A percentile compares a stretch with the other conserved stretches of the same genome.
These are phyloP conservation scores for Peronospora belbahrii DNA, from an alignment of 352 stramenopile genomes.

Conservation along the genomic window DNA sequence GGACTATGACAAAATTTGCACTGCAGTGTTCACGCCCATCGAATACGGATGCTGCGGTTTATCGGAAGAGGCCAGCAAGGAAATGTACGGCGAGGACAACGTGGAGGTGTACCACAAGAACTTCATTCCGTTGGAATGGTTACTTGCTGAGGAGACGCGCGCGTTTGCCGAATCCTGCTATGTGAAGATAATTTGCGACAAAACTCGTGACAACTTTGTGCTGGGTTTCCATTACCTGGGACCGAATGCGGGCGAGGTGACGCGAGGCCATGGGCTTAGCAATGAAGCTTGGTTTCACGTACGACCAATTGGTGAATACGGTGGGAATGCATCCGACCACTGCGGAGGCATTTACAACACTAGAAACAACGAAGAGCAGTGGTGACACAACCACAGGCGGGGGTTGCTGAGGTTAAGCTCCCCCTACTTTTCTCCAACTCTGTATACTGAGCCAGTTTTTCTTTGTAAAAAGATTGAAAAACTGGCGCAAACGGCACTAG, in stretches of 20 bases:
- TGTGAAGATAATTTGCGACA: slow-evolving; percentile 93
- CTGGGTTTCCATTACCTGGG: slow-evolving; percentile 98
- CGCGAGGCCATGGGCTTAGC: slow-evolving; percentile 89
- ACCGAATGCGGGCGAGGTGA: slow-evolving; percentile 95
- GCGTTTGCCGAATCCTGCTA: slow-evolving; percentile 80
- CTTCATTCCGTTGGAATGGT: slow-evolving; percentile 95
- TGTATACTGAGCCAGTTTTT: slow-evolving; percentile 6
- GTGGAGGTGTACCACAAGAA: slow-evolving; percentile 95
- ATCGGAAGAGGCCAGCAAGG: slow-evolving; percentile 93
- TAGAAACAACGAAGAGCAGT: slow-evolving; percentile 93
- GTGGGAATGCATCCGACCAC: slow-evolving; percentile 96
- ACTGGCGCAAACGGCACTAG: slow-evolving; percentile 1
- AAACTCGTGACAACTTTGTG: slow-evolving; percentile 79
- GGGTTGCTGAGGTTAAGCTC: slow-evolving; percentile 95
- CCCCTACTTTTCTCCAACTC: slow-evolving; percentile 37
- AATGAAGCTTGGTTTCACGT: slow-evolving; percentile 93
- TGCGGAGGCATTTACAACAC: slow-evolving; percentile 91
- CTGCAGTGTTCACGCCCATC: slow-evolving; percentile 94
- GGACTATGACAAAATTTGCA: slow-evolving; percentile 91
- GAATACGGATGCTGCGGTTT: slow-evolving; percentile 96
- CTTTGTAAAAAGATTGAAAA: slow-evolving; percentile 4
- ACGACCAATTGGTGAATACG: slow-evolving; percentile 88
- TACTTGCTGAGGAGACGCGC: slow-evolving; percentile 52
- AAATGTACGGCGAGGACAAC: slow-evolving; percentile 83
- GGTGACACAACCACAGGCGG: slow-evolving; percentile 87